Base-by-base conservation (phyloP, 768 basidiomycete species). In the Mycena floridula region DNA sequence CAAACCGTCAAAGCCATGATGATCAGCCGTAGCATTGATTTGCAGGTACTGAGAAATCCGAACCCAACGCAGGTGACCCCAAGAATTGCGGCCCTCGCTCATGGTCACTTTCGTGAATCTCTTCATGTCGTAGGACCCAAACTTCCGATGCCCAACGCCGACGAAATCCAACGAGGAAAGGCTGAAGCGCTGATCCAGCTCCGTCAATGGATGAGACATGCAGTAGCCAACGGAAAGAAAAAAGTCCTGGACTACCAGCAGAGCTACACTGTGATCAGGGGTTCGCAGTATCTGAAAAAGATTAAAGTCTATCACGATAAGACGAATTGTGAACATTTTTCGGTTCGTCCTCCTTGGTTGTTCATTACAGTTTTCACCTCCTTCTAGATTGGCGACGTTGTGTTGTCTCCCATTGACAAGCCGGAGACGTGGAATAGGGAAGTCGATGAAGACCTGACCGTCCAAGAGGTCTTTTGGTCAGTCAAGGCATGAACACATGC, bases 391-490 rank as follows among this genome's bases (percentile, higher is more conserved):
- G 85, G 83, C 1, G 85, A 89, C 48, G 71, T 75, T 26, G 65
- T 86, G 2, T 45, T 87, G 4, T 62, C 81, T 15, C 73, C 72
- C 15, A 64, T 65, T 3, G 72, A 38, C 2, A 20, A 24, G n/a
- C n/a, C n/a, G n/a, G n/a, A n/a, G n/a, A 4, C 72, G 72, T 1
- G 48, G 45, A 12, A 49, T 62, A 30, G 55, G 59, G 0, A 47
- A 62, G 1, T 61, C 71, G 15, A 54, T 73, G 26, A 47, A 3
- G 56, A 65, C 15, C 70, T 68, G 15, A 69, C 61, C 3, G 60
- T 85, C 3, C 67, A 72, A 0, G 65, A 79, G 43, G 81, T 75
- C 52, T 88, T 85, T 54, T 89, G 86, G 85, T 48, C 26, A 43
- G 32, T n/a, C 13, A 35, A 7, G 32, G 13, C 40, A 4, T 15